Conservation (phyloP, 306 rosid species). For the peach (Prunus persica) region Prunus_persica_NCBIv2 NC_034013.1:9593501-9594000, state of each 20-base stretch:
- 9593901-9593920: not conserved
- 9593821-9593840: not conserved
- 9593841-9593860: slow-evolving; percentile 11
- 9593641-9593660: too few relatives aligned
- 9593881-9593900: not conserved
- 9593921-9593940: not conserved
- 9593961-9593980: too few relatives aligned
- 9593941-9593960: not conserved
- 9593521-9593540: not conserved
- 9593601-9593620: not conserved
- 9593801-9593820: slow-evolving; percentile 4
- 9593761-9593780: too few relatives aligned
- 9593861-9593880: slow-evolving; percentile 13
- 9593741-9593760: not conserved
- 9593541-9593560: not conserved
- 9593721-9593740: not conserved
- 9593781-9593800: not conserved
- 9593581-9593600: not conserved
- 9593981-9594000: too few relatives aligned
- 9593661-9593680: not conserved
- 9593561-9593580: not conserved
- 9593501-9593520: not conserved
- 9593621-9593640: too few relatives aligned
- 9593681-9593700: not conserved
- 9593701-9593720: not conserved